Percentiles rank a stretch among this genome's conserved stretches.
Conservation (phyloP, 2,329 filamentous ascomycete species). For the Talaromyces sp. region DNA sequence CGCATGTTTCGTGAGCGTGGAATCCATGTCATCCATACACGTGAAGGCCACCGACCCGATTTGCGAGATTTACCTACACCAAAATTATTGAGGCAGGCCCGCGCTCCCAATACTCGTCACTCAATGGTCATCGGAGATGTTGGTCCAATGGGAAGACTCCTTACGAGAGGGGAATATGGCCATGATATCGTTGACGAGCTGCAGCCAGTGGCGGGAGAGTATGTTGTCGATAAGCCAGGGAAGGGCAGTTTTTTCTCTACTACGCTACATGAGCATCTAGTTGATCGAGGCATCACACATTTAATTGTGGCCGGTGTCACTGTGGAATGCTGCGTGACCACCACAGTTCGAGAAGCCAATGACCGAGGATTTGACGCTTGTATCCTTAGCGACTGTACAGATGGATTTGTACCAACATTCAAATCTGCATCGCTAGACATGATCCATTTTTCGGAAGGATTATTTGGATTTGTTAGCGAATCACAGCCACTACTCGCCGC, state of each 20-base stretch:
- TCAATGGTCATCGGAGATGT: constrained; percentile 52
- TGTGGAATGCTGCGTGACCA: constrained; percentile 57
- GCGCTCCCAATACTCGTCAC: constrained; percentile 42
- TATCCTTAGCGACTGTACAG: constrained; percentile 46
- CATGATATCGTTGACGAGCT: constrained; percentile 56
- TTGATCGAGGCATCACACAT: constrained; percentile 56
- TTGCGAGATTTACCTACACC: constrained; percentile 53
- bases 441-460: constrained; percentile 35
- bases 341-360: constrained; percentile 55
- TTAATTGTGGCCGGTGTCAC: constrained; percentile 57
- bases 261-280: constrained; percentile 50
- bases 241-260: constrained; percentile 61
- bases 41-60: constrained; percentile 51
- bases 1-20: constrained; percentile 28
- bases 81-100: constrained; percentile 50
- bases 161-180: constrained; percentile 53
- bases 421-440: constrained; percentile 37
- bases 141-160: constrained; percentile 52
- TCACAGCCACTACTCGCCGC: constrained; percentile 23
- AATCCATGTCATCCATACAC: constrained; percentile 48
- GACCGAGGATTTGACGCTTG: constrained; percentile 62
- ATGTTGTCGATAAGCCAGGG: constrained; percentile 57
- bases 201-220: constrained; percentile 49
- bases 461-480: constrained; percentile 33
- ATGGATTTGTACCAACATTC: constrained; percentile 31